A percentile compares a stretch with the other conserved stretches of the same genome.
These are phyloP conservation scores for Lenwebbia sp. DNA, from an alignment of 345 rosid genomes.

Conservation along the genomic window DNA sequence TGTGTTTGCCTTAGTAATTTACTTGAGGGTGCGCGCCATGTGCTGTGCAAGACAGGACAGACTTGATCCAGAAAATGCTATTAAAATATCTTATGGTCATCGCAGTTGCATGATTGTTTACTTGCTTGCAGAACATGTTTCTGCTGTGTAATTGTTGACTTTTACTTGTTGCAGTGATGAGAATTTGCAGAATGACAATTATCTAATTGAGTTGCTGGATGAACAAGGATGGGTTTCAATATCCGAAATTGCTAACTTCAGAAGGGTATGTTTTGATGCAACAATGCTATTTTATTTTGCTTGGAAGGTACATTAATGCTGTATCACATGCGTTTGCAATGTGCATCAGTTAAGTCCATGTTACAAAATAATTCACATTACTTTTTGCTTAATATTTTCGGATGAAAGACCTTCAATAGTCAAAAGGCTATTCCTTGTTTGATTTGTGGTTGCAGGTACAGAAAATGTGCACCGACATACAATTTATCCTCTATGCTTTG, in stretches of 20 bases:
- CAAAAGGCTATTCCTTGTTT: background rate
- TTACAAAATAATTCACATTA: background rate
- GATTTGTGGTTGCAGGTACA: slow-evolving; percentile 49
- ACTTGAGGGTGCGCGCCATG: background rate
- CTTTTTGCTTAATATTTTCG: background rate
- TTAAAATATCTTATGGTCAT: background rate
- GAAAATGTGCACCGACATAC: slow-evolving; percentile 66
- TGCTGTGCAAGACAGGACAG: background rate
- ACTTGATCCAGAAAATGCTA: background rate
- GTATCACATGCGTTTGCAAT: background rate
- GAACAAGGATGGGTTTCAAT: slow-evolving; percentile 85
- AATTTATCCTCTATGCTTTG: slow-evolving; percentile 64
- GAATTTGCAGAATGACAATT: slow-evolving; percentile 64
- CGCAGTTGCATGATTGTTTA: background rate
- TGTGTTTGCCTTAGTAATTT: background rate
- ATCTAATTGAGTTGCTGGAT: slow-evolving; percentile 79
- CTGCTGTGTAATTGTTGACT: background rate
- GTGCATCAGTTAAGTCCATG: background rate
- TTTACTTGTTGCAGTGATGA: slow-evolving; percentile 58
- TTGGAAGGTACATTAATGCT: background rate
- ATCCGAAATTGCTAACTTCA: slow-evolving; percentile 63
- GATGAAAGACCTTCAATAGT: background rate
- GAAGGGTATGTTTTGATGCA: slow-evolving; percentile 44
- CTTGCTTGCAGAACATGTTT: background rate
- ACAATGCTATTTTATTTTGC: background rate